Conservation (phyloP, 345 rosid genomes). For the Barbarea vulgaris region DNA sequence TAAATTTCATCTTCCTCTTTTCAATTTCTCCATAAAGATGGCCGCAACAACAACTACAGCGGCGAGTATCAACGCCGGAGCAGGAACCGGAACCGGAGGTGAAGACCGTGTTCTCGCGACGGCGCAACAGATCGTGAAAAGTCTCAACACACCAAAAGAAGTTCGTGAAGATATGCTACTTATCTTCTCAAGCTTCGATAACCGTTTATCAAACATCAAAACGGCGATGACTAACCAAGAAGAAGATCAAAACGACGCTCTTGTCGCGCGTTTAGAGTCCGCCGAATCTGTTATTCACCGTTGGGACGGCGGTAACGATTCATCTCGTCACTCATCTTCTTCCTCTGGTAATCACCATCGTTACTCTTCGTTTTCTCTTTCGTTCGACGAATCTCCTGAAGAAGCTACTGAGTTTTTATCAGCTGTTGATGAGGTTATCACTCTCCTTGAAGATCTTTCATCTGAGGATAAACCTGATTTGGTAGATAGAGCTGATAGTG, state of each 20-base stretch:
- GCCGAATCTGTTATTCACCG: conserved; percentile 74
- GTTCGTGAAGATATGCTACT: conserved; percentile 93
- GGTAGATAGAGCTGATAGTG: conserved; percentile 81
- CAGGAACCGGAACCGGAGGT: conserved; percentile 32
- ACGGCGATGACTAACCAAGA: conserved; percentile 57
- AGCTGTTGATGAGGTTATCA: conserved; percentile 78
- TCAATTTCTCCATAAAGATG: conserved; percentile 16
- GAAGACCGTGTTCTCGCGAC: conserved; percentile 98
- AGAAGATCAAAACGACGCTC: conserved; percentile 36
- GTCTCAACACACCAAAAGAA: conserved; percentile 87
- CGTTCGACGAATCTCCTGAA: conserved; percentile 73
- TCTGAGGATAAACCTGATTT: conserved; percentile 50
- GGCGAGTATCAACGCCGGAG: conserved; percentile 43
- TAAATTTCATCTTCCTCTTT: background rate
- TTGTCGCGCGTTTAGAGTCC: conserved; percentile 52
- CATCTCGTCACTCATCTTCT: conserved; percentile 46
- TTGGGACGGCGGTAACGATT: conserved; percentile 51
- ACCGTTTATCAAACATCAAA: conserved; percentile 85
- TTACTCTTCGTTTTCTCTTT: conserved; percentile 38
- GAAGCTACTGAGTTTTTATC: conserved; percentile 68
- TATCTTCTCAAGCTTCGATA: conserved; percentile 93
- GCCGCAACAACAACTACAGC: conserved; percentile 46
- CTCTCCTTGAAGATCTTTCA: conserved; percentile 54
- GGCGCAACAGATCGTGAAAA: conserved; percentile 95
- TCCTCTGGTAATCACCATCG: conserved; percentile 49